A percentile compares a stretch with the other conserved stretches of the same genome.
Evolutionary conservation across 208 protist genomes (phyloP).

Genomic region (Leishmania amazonensis): DNA sequence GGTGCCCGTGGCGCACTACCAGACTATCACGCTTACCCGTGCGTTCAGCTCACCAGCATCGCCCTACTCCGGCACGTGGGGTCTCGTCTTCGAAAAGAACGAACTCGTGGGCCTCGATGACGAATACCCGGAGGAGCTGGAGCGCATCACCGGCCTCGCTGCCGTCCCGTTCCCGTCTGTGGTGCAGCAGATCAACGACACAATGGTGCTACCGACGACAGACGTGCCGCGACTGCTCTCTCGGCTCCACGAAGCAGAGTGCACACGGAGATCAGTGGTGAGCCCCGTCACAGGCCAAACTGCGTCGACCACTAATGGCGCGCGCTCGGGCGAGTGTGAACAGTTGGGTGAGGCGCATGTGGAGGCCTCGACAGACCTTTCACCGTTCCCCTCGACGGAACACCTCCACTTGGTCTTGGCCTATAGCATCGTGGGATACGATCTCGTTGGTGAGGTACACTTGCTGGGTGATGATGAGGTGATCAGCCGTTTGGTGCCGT

Average conservation of each 20-base stretch:
- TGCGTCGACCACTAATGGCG: not conserved
- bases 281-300: not conserved
- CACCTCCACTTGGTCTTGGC: conserved; percentile 31
- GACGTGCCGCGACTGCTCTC: conserved; percentile 18
- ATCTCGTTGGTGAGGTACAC: conserved; percentile 40
- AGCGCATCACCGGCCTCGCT: not conserved
- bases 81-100: conserved; percentile 20
- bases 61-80: conserved; percentile 7
- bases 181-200: conserved; percentile 32
- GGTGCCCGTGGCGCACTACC: conserved; percentile 24
- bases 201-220: conserved; percentile 9
- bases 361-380: not conserved
- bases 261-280: not conserved
- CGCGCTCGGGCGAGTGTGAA: not conserved
- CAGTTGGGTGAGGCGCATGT: not conserved
- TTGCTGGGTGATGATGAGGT: conserved; percentile 25
- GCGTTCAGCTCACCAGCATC: not conserved
- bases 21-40: conserved; percentile 19
- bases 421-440: conserved; percentile 24
- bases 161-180: conserved; percentile 33
- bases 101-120: conserved; percentile 14
- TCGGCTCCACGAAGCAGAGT: not conserved
- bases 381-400: not conserved
- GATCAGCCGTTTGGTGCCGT: conserved; percentile 31
- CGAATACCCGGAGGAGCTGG: not conserved